phyloP scores from a whole-genome alignment of 495 filamentous ascomycete genomes.

The Choiromyces venosus region DNA sequence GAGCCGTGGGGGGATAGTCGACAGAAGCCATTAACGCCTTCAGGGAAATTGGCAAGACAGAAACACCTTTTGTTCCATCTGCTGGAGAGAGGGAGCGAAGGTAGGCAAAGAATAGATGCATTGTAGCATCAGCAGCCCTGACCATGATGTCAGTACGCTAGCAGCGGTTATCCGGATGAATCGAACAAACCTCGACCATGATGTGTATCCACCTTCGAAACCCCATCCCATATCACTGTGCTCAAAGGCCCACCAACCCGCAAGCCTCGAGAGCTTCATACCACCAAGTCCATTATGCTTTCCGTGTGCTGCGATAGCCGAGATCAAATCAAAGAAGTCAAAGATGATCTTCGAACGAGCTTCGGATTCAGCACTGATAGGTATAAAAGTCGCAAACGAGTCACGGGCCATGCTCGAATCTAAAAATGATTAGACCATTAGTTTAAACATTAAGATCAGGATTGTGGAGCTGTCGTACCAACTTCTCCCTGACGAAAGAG shows the following conservation, averaged over 20 bases:
- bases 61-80: constrained; percentile 61
- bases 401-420: constrained; percentile 89
- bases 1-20: constrained; percentile 84
- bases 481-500: constrained; percentile 90
- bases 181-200: constrained; percentile 60
- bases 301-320: constrained; percentile 70
- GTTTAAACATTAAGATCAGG: background rate
- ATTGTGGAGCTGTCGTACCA: constrained; percentile 52
- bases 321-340: constrained; percentile 91
- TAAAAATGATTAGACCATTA: constrained; percentile 44
- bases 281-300: constrained; percentile 92
- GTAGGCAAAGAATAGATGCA: constrained; percentile 96
- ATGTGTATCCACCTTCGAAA: constrained; percentile 92
- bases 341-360: constrained; percentile 84
- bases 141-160: constrained; percentile 32
- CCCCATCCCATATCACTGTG: constrained; percentile 76
- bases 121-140: constrained; percentile 89
- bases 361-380: constrained; percentile 84
- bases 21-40: constrained; percentile 86
- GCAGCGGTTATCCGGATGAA: constrained; percentile 1
- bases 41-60: constrained; percentile 82
- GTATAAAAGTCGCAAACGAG: constrained; percentile 93
- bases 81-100: constrained; percentile 75
- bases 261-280: constrained; percentile 87
- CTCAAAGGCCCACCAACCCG: constrained; percentile 99